A percentile compares a stretch with the other conserved stretches of the same genome.
These are phyloP conservation scores for Aspergillus sp. DNA, from an alignment of 2,329 filamentous ascomycete genomes.

Conservation along the genomic window DNA sequence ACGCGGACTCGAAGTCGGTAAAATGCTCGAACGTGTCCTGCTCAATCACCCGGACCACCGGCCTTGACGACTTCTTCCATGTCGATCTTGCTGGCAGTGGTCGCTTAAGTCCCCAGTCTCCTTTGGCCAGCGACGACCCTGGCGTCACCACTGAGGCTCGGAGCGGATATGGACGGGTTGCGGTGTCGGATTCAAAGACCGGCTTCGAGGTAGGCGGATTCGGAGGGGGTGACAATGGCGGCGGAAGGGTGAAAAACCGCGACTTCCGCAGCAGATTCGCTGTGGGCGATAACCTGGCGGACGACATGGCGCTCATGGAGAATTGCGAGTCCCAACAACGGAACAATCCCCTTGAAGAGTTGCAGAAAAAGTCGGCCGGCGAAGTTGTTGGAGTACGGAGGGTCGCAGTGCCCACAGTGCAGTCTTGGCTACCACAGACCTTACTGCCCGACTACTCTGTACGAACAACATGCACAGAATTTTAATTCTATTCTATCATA, in stretches of 20 bases:
- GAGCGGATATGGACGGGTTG: constrained; percentile 70
- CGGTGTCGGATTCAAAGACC: constrained; percentile 52
- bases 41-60: constrained; percentile 64
- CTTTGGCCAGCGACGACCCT: constrained; percentile 58
- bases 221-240: constrained; percentile 57
- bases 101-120: constrained; percentile 91
- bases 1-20: constrained; percentile 76
- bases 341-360: constrained; percentile 4
- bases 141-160: constrained; percentile 75
- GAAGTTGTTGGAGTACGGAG: not conserved
- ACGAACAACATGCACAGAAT: no score
- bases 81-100: constrained; percentile 69
- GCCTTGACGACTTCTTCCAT: constrained; percentile 57
- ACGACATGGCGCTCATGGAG: constrained; percentile 30
- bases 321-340: constrained; percentile 10
- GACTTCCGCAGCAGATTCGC: constrained; percentile 71
- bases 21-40: constrained; percentile 81
- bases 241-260: constrained; percentile 79
- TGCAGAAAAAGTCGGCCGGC: not conserved
- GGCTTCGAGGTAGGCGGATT: constrained; percentile 41
- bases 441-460: no score
- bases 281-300: constrained; percentile 47
- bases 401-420: not conserved
- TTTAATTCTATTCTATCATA: not conserved
- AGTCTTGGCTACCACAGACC: no score